A percentile compares a stretch with the other conserved stretches of the same genome.
Evolutionary conservation across 2,329 filamentous ascomycete genomes (phyloP).

Genomic region (Trichoderma citrinoviride): DNA sequence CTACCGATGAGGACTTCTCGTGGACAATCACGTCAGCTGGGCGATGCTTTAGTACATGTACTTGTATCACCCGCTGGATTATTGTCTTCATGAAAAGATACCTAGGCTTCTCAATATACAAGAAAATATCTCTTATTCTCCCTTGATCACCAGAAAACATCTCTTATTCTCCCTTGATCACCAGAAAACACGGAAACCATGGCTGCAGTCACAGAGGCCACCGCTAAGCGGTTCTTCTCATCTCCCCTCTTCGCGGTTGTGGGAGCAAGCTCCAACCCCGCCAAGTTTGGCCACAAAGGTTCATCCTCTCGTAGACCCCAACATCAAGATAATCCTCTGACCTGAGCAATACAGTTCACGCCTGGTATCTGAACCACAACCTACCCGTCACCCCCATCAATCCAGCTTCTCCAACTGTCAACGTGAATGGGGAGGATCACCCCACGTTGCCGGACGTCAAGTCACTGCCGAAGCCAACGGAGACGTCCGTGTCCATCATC

Average conservation of each 20-base stretch:
- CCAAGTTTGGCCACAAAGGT: conserved; percentile 90
- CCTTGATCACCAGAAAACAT: neutral
- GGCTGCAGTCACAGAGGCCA: conserved; percentile 58
- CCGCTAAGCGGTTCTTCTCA: conserved; percentile 76
- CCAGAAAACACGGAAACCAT: neutral
- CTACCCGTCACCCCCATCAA: conserved; percentile 83
- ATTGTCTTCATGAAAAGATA: neutral
- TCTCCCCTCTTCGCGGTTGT: conserved; percentile 81
- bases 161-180: neutral
- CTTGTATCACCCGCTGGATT: neutral
- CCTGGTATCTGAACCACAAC: conserved; percentile 78
- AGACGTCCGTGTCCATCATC: conserved; percentile 80
- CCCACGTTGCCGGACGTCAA: conserved; percentile 63
- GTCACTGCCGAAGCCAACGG: conserved; percentile 61
- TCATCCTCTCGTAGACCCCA: neutral
- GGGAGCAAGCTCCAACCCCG: conserved; percentile 79
- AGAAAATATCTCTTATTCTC: too few species aligned
- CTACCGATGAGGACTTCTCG: conserved; percentile 11
- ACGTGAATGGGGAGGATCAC: conserved; percentile 57
- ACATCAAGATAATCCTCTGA: neutral
- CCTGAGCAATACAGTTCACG: conserved; percentile 61
- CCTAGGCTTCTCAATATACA: neutral
- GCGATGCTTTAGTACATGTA: too few species aligned
- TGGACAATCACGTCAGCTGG: conserved; percentile 15
- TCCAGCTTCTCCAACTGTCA: conserved; percentile 64